Evolutionary conservation across 768 basidiomycete species (phyloP).

Genomic region (Agrocybe chaxingu): DNA sequence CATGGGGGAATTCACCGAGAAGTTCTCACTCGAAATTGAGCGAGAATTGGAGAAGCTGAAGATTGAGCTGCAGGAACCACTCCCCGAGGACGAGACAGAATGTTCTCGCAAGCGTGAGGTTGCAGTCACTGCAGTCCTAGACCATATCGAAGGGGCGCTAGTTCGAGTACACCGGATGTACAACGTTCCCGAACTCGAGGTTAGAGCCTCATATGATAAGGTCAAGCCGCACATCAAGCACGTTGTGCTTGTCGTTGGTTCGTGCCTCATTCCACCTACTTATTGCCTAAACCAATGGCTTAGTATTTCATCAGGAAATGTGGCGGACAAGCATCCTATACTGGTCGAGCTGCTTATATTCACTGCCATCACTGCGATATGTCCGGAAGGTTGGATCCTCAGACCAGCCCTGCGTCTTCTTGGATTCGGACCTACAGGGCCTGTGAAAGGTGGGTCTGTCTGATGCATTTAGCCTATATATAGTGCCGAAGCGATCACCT

Average conservation of each 20-base stretch:
- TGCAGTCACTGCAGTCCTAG: slow-evolving; percentile 19
- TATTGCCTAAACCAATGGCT: not conserved
- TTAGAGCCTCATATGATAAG: slow-evolving; percentile 16
- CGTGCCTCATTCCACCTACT: not conserved
- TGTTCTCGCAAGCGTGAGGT: slow-evolving; percentile 21
- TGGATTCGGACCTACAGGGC: slow-evolving; percentile 33
- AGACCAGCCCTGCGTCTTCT: slow-evolving; percentile 28
- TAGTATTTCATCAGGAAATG: slow-evolving; percentile 23
- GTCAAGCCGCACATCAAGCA: slow-evolving; percentile 21
- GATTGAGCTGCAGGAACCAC: slow-evolving; percentile 26
- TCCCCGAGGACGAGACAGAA: slow-evolving; percentile 23
- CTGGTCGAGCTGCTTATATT: slow-evolving; percentile 22
- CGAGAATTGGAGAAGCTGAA: slow-evolving; percentile 18
- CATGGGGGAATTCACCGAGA: not conserved
- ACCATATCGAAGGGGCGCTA: slow-evolving; percentile 22
- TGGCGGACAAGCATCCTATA: slow-evolving; percentile 32
- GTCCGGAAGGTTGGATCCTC: slow-evolving; percentile 28
- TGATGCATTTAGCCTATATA: not conserved
- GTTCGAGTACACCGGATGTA: slow-evolving; percentile 17
- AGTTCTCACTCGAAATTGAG: slow-evolving; percentile 9
- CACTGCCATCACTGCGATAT: slow-evolving; percentile 18
- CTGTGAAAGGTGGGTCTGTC: slow-evolving; percentile 24
- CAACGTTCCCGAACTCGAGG: slow-evolving; percentile 21
- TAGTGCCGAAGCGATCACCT: not conserved
- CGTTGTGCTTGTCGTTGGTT: slow-evolving; percentile 23